Base-by-base conservation (phyloP, 371 early-diverging fungal species). In the Lichtheimia ramosa region DNA sequence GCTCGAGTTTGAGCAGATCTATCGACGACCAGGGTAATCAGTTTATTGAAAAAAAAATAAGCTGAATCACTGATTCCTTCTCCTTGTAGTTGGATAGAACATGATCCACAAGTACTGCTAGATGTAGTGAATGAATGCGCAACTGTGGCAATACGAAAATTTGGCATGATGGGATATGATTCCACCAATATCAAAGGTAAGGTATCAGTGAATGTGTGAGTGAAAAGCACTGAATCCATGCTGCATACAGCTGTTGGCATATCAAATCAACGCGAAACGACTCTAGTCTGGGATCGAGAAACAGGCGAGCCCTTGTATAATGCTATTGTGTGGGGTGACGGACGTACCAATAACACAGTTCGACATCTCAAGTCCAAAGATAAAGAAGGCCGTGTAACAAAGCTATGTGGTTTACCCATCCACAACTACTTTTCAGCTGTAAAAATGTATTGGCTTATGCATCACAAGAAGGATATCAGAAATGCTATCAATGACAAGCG, bases 231-330 rank as follows among this genome's bases (percentile, higher is more conserved):
- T 24, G 18, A n/a, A 48, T 46, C 6, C 49, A 43, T 23, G 20
- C 3, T 23, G 15, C 28, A 23, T 51, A 54, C 42, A 85, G 89
- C 89, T 16, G 80, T 95, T 27, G 97, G 97, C 16, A 87, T 96
- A 54, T 95, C 96, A 15, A 96, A 95, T 74, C 97, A 96, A 74
- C 82, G 97, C 63, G 97, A 96, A 69, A 95, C 96, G 8, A 85
- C 91, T 2, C 77, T 93, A 18, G 90, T 84, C 13, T 96, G 95
- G 95, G 92, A 95, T 77, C 74, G 67, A 43, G 69, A 54, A 34
- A 91, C 93, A 4, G 96, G 96, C 46, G 64, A 85, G 65, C 89
- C 92, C 0, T 74, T 96, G 21, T 83, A 89, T 62, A 86, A 92
- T 68, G 96, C 97, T 6, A 65, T 81, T 16, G 59, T 57, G 3